These are phyloP conservation scores for Meyerozyma smithsonii DNA, from an alignment of 1,139 yeast genomes.

Conservation along the genomic window DNA sequence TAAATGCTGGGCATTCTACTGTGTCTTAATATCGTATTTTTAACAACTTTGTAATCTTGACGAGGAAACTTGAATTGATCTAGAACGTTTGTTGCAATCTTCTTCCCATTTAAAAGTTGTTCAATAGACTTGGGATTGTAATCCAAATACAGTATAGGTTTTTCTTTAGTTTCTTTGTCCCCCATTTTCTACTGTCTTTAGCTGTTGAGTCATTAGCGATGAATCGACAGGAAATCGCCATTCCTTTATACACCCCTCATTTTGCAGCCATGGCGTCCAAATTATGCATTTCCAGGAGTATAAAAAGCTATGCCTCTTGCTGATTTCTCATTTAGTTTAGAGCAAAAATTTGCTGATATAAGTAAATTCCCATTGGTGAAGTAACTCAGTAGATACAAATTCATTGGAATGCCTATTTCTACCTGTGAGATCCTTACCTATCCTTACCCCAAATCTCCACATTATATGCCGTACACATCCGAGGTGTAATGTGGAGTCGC, in stretches of 20 bases:
- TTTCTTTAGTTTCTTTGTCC: too few relatives aligned
- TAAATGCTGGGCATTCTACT: neutral
- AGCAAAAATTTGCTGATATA: too few relatives aligned
- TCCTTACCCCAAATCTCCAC: too few relatives aligned
- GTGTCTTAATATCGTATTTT: neutral
- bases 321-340: too few relatives aligned
- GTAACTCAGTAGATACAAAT: too few relatives aligned
- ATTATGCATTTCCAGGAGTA: neutral
- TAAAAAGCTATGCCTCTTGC: neutral
- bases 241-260: neutral
- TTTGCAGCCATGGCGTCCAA: neutral
- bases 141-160: too few relatives aligned
- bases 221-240: too few relatives aligned
- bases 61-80: neutral
- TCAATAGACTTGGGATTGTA: neutral
- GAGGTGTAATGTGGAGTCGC: conserved; percentile 1
- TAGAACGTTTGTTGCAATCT: neutral
- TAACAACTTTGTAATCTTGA: neutral
- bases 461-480: neutral
- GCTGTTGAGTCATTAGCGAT: too few relatives aligned
- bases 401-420: too few relatives aligned
- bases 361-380: too few relatives aligned
- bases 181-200: too few relatives aligned
- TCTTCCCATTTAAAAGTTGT: neutral
- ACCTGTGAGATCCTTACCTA: too few relatives aligned